phyloP scores from a whole-genome alignment of 164 flowering plant species.

The Amborella trichopoda region DNA sequence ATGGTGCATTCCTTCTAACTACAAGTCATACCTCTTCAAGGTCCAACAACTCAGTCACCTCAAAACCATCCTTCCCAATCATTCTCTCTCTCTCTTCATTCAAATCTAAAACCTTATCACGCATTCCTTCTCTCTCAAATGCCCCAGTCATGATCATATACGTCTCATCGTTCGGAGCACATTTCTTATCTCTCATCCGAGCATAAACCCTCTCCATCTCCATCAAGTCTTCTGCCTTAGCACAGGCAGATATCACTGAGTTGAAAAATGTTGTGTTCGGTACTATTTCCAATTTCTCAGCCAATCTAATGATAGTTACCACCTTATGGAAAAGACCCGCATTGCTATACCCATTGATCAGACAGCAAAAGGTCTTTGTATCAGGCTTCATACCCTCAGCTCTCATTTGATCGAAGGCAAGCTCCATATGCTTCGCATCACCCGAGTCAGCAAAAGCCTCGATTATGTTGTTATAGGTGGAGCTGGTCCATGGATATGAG shows the following conservation, averaged over 20 bases:
- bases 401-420: constrained; percentile 89
- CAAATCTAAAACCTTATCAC: constrained; percentile 62
- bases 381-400: constrained; percentile 84
- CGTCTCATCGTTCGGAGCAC: constrained; percentile 42
- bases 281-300: constrained; percentile 73
- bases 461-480: constrained; percentile 87
- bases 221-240: constrained; percentile 79
- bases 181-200: constrained; percentile 66
- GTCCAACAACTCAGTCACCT: too few species aligned
- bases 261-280: constrained; percentile 68
- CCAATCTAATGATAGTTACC: constrained; percentile 53
- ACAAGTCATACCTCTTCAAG: too few species aligned
- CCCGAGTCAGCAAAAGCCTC: constrained; percentile 89
- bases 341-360: constrained; percentile 79
- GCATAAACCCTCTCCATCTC: constrained; percentile 89
- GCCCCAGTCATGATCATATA: constrained; percentile 71
- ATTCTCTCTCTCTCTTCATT: constrained; percentile 43
- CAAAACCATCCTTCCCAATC: too few species aligned
- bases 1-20: too few species aligned
- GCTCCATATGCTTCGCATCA: constrained; percentile 87
- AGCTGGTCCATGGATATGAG: constrained; percentile 85
- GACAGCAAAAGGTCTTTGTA: constrained; percentile 85
- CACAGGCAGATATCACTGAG: constrained; percentile 81
- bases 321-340: constrained; percentile 85
- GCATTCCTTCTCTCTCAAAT: constrained; percentile 71